Evolutionary conservation across 345 rosid species (phyloP).

Genomic region (Camelina neglecta): DNA sequence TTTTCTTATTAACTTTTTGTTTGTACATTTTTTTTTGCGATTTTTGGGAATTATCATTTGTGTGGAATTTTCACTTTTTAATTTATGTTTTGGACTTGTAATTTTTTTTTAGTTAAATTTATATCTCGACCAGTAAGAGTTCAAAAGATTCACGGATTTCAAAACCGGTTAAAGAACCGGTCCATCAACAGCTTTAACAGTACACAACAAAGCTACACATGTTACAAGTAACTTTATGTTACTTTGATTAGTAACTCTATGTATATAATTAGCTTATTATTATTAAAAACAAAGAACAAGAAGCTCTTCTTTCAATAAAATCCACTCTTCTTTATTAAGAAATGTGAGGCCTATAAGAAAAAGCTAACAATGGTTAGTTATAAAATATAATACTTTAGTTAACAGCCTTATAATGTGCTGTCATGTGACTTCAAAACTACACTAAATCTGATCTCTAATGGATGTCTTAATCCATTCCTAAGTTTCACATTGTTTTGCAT

Average conservation of each 20-base stretch:
- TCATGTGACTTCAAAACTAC: constrained; percentile 16
- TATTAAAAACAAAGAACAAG: background rate
- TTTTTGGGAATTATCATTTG: constrained; percentile 27
- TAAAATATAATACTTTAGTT: constrained; percentile 28
- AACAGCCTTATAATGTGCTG: constrained; percentile 30
- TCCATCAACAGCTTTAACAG: constrained; percentile 44
- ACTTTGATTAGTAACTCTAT: constrained; percentile 42
- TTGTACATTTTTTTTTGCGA: constrained; percentile 37
- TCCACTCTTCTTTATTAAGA: constrained; percentile 26
- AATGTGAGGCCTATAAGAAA: constrained; percentile 34
- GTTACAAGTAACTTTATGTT: constrained; percentile 32
- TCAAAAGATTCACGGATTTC: constrained; percentile 28
- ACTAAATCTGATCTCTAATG: background rate
- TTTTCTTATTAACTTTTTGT: background rate
- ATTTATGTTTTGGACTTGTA: background rate
- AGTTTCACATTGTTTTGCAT: constrained; percentile 5
- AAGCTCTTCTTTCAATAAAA: constrained; percentile 41
- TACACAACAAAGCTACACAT: constrained; percentile 40
- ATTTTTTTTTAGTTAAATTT: background rate
- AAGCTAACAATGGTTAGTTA: constrained; percentile 7
- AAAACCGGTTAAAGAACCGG: constrained; percentile 38
- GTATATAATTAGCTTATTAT: constrained; percentile 43
- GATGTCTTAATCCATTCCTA: constrained; percentile 40
- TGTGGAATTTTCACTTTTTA: constrained; percentile 14
- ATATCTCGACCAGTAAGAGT: constrained; percentile 12